A percentile compares a stretch with the other conserved stretches of the same genome.
Evolutionary conservation across 2,329 filamentous ascomycete species (phyloP).

Genomic region (Cladosporium sp.): DNA sequence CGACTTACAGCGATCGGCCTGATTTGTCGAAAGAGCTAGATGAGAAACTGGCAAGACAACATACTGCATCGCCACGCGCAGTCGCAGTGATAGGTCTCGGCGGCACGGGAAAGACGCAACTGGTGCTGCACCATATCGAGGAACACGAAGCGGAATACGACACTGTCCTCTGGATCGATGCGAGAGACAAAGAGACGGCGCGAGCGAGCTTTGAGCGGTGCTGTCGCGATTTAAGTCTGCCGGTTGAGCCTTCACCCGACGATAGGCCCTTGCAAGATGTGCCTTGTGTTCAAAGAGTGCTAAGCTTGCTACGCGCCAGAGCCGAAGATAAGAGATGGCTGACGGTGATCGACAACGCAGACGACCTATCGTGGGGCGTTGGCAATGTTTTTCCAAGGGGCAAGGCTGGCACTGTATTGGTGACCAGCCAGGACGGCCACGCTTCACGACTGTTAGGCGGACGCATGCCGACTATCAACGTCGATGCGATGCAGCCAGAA

Average conservation of each 20-base stretch:
- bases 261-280: neutral
- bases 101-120: neutral
- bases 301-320: neutral
- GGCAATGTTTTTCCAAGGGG: neutral
- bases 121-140: neutral
- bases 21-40: neutral
- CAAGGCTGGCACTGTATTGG: neutral
- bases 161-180: neutral
- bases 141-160: neutral
- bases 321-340: neutral
- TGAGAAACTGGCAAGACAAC: neutral
- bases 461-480: neutral
- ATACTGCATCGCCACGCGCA: neutral
- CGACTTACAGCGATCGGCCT: neutral
- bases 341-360: slow-evolving; percentile 1
- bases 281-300: neutral
- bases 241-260: neutral
- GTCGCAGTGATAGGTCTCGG: neutral
- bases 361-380: neutral
- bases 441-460: neutral
- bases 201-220: slow-evolving; percentile 3
- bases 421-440: neutral
- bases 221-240: neutral
- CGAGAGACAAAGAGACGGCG: neutral
- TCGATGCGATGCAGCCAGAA: slow-evolving; percentile 1